A percentile compares a stretch with the other conserved stretches of the same genome.
Evolutionary conservation across 1,139 yeast species (phyloP).

Genomic region (Geotrichum citri-aurantii): DNA sequence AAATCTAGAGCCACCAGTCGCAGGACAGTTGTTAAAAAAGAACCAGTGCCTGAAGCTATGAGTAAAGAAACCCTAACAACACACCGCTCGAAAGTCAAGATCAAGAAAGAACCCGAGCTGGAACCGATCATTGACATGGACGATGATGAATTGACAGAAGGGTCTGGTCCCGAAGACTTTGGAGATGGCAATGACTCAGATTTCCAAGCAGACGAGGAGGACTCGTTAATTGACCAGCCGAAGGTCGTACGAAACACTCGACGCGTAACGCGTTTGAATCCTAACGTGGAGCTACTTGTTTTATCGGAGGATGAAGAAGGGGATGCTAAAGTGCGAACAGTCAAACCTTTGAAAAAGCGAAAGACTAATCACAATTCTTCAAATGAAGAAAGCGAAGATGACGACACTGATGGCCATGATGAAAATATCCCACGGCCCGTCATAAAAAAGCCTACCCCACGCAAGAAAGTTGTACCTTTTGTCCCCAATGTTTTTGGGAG

Average conservation of each 20-base stretch:
- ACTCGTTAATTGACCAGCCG: not conserved
- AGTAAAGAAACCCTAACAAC: not conserved
- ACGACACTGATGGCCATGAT: not conserved
- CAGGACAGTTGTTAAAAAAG: not conserved
- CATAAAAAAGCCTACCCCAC: not conserved
- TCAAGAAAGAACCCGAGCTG: not conserved
- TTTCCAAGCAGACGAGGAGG: conserved; percentile 4
- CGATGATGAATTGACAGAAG: not conserved
- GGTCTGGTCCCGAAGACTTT: conserved; percentile 10
- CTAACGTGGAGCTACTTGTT: conserved; percentile 3
- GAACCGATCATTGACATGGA: not conserved
- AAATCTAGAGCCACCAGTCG: not conserved
- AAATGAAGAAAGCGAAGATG: not conserved
- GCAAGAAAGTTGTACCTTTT: not conserved
- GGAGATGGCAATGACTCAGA: conserved; percentile 11
- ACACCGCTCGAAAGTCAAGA: not conserved
- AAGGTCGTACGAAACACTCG: not conserved
- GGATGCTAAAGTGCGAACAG: not conserved
- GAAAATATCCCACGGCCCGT: not conserved
- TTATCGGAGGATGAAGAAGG: conserved; percentile 6
- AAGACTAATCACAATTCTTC: not conserved
- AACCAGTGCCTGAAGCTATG: not conserved
- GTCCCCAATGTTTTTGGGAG: not conserved
- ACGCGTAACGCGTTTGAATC: conserved; percentile 3
- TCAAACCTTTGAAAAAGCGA: not conserved